These are phyloP conservation scores for Rhizophagus sp. DNA, from an alignment of 192 early-diverging fungal species.

Conservation along the genomic window DNA sequence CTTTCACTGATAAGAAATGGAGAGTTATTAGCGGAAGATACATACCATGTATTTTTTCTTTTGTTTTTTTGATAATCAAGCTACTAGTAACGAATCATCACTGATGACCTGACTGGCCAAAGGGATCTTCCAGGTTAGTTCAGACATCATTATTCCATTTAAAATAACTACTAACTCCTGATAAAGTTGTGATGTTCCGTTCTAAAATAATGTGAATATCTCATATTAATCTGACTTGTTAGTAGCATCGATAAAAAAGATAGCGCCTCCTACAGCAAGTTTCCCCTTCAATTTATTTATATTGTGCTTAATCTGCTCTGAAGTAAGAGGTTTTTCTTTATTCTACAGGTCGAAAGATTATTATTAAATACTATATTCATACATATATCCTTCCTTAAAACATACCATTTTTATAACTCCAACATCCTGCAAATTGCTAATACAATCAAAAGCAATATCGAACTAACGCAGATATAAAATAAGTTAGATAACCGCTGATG, in stretches of 20 bases:
- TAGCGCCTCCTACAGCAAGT: neutral
- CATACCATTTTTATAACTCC: slow-evolving; percentile 17
- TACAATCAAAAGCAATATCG: slow-evolving; percentile 15
- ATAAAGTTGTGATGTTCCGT: neutral
- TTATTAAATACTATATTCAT: slow-evolving; percentile 2
- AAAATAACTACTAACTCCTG: slow-evolving; percentile 4
- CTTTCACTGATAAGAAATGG: neutral
- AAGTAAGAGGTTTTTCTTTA: slow-evolving; percentile 15
- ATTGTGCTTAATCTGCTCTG: neutral
- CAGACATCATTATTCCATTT: neutral
- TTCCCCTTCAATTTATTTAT: slow-evolving; percentile 12
- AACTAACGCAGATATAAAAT: slow-evolving; percentile 10
- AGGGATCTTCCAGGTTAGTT: neutral
- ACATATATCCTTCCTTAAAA: neutral
- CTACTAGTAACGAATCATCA: neutral
- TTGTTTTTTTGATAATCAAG: slow-evolving; percentile 5
- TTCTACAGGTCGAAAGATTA: neutral
- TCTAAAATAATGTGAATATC: neutral
- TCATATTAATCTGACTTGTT: neutral
- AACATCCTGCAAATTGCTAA: slow-evolving; percentile 7
- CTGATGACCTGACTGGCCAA: slow-evolving; percentile 4
- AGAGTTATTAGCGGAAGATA: neutral
- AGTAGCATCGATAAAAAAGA: neutral
- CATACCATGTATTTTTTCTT: slow-evolving; percentile 1
- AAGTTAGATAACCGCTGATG: slow-evolving; percentile 20